A percentile compares a stretch with the other conserved stretches of the same genome.
These are phyloP conservation scores for Fagus crenata DNA, from an alignment of 306 rosid genomes.

Conservation along the genomic window DNA sequence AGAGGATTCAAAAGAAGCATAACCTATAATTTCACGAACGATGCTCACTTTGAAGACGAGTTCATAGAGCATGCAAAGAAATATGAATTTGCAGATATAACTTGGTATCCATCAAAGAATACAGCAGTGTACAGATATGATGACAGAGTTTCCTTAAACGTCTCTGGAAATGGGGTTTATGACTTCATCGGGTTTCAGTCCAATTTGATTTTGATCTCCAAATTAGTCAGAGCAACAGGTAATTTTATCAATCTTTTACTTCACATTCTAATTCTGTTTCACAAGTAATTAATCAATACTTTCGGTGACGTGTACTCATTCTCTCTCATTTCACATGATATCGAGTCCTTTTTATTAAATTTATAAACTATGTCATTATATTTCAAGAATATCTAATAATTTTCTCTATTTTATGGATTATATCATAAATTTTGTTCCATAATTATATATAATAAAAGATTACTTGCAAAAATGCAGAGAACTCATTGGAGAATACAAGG, in stretches of 20 bases:
- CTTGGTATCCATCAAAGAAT: conserved; percentile 71
- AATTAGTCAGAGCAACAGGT: conserved; percentile 61
- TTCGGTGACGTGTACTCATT: too few species aligned
- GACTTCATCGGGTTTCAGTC: conserved; percentile 76
- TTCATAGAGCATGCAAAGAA: conserved; percentile 53
- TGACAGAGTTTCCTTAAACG: conserved; percentile 49
- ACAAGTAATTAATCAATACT: too few species aligned
- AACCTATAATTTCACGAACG: conserved; percentile 50
- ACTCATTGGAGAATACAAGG: conserved; percentile 36
- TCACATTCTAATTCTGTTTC: background rate
- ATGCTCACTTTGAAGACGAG: conserved; percentile 42
- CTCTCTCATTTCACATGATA: too few species aligned
- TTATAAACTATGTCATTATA: too few species aligned
- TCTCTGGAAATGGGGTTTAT: conserved; percentile 48
- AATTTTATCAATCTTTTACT: background rate
- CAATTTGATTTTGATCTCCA: conserved; percentile 43
- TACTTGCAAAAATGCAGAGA: conserved; percentile 44
- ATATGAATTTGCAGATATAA: conserved; percentile 68
- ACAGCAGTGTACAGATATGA: conserved; percentile 68
- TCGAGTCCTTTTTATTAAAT: too few species aligned
- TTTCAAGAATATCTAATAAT: too few species aligned
- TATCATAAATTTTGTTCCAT: background rate
- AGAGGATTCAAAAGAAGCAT: conserved; percentile 68
- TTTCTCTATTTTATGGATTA: background rate
- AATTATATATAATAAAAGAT: background rate